Conservation (phyloP, 495 filamentous ascomycete genomes). For the Talaromyces ruber region DNA sequence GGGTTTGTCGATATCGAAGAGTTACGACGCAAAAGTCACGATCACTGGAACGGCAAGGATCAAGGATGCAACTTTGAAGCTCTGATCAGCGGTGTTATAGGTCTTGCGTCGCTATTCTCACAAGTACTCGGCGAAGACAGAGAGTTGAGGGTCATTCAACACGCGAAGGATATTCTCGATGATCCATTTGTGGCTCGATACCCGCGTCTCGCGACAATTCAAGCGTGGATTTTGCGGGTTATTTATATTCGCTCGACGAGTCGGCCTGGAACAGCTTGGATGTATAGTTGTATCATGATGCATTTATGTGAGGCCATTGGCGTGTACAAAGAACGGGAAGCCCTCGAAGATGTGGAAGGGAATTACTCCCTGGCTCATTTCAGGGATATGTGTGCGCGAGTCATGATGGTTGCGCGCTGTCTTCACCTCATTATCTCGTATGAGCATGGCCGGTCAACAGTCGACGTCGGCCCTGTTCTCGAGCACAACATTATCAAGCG, state of each 20-base stretch:
- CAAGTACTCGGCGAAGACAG: constrained; percentile 8
- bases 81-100: constrained; percentile 23
- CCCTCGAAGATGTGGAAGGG: constrained; percentile 4
- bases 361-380: constrained; percentile 4
- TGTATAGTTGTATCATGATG: constrained; percentile 31
- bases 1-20: constrained; percentile 27
- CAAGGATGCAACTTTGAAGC: constrained; percentile 23
- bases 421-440: constrained; percentile 27
- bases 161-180: constrained; percentile 28
- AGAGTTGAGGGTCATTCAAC: constrained; percentile 21
- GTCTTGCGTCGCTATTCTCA: constrained; percentile 25
- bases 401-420: constrained; percentile 22
- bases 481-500: constrained; percentile 9
- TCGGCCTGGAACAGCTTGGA: constrained; percentile 32
- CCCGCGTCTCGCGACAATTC: constrained; percentile 22
- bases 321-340: constrained; percentile 24
- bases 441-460: constrained; percentile 31
- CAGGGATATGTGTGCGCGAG: constrained; percentile 15
- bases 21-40: constrained; percentile 13
- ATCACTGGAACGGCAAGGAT: constrained; percentile 17
- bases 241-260: constrained; percentile 30
- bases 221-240: constrained; percentile 30
- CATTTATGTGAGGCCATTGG: constrained; percentile 37
- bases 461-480: neutral
- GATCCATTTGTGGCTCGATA: constrained; percentile 17